Conservation (phyloP, 78 protist genomes). For the Chrysochromulina parva region DNA sequence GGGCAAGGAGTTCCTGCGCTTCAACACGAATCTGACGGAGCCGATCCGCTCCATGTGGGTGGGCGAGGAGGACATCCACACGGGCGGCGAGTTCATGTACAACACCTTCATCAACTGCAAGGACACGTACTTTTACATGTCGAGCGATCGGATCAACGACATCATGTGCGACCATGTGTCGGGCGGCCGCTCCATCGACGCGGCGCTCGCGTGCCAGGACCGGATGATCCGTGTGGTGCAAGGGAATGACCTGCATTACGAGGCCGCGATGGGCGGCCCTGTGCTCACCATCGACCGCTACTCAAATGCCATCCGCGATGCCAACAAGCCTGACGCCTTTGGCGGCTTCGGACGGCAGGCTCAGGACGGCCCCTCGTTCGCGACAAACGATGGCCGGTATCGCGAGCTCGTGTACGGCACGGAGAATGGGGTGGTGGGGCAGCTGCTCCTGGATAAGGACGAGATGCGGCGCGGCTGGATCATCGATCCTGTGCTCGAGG, state of each 20-base stretch:
- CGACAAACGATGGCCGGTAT: too few species aligned
- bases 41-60: conserved; percentile 5
- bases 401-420: conserved; percentile 30
- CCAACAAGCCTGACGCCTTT: not conserved
- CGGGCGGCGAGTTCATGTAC: conserved; percentile 49
- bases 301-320: too few species aligned
- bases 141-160: conserved; percentile 50
- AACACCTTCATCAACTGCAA: not conserved
- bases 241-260: not conserved
- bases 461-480: not conserved
- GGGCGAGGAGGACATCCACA: not conserved
- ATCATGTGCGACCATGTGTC: not conserved
- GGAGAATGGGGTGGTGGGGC: conserved; percentile 36
- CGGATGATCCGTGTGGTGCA: conserved; percentile 18
- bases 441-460: not conserved
- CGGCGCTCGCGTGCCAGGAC: conserved; percentile 46
- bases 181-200: not conserved
- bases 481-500: not conserved
- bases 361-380: too few species aligned
- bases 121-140: not conserved
- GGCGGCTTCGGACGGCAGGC: too few species aligned
- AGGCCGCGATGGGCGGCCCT: not conserved
- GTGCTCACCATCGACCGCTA: not conserved
- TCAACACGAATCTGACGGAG: conserved; percentile 47
- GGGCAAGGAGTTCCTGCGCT: conserved; percentile 44